Conservation (phyloP, 2,329 filamentous ascomycete genomes). For the Microdochium nivale region DNA sequence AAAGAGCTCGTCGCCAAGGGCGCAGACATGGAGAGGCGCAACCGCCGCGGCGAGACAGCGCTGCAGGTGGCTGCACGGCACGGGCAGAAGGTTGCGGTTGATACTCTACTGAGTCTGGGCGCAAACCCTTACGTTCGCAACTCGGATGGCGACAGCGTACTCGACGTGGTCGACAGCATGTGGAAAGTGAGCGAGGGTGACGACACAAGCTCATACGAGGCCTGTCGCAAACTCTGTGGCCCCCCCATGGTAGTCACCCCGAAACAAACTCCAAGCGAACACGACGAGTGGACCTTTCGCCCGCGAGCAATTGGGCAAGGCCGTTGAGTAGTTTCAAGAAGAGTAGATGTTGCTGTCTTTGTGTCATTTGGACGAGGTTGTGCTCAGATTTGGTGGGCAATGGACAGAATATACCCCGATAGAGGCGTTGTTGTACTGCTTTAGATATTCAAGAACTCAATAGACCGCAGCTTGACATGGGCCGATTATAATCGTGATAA, state of each 20-base stretch:
- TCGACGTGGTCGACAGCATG: constrained; percentile 32
- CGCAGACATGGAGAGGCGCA: constrained; percentile 39
- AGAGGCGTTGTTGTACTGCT: no score
- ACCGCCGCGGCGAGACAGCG: constrained; percentile 45
- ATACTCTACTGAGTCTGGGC: constrained; percentile 33
- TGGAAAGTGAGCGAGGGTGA: background rate
- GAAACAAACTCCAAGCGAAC: background rate
- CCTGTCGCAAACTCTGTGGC: background rate
- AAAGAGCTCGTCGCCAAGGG: constrained; percentile 30
- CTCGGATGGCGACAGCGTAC: constrained; percentile 30
- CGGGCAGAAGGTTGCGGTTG: constrained; percentile 43
- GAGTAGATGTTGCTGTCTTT: no score
- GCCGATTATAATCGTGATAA: no score
- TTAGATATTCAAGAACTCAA: no score
- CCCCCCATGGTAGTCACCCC: background rate
- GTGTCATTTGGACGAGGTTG: no score
- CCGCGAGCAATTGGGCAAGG: no score
- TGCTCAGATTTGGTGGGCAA: no score
- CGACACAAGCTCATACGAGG: background rate
- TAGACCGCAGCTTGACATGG: no score
- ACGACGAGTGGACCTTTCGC: background rate
- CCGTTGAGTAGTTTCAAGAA: no score
- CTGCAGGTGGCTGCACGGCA: constrained; percentile 44
- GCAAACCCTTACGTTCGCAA: constrained; percentile 41
- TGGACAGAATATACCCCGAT: no score